These are phyloP conservation scores for Ogataea glucozyma DNA, from an alignment of 805 yeast genomes.

Conservation along the genomic window DNA sequence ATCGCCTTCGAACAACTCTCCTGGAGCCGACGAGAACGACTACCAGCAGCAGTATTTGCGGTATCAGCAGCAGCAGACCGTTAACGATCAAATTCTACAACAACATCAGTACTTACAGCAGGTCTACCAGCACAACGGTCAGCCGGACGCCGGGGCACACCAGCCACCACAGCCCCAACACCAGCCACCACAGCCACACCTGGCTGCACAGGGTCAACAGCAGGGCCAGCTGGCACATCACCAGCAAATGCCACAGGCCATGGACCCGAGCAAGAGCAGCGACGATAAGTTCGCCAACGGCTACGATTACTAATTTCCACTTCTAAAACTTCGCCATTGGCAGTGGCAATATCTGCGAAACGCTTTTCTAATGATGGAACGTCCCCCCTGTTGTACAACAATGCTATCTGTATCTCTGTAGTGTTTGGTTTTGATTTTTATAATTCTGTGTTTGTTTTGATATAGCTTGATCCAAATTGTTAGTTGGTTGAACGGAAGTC, in stretches of 20 bases:
- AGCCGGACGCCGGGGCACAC: conserved; percentile 4
- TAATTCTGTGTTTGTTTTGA: not conserved
- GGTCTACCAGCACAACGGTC: conserved; percentile 17
- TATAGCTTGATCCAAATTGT: not conserved
- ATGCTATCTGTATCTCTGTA: not conserved
- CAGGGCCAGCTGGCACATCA: conserved; percentile 18
- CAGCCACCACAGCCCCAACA: conserved; percentile 18
- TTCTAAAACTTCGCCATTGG: too few relatives aligned
- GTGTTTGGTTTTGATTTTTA: not conserved
- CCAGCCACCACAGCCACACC: too few relatives aligned
- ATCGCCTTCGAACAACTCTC: conserved; percentile 7
- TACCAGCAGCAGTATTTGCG: conserved; percentile 25
- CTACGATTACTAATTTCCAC: conserved; percentile 11
- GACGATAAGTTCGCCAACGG: conserved; percentile 10
- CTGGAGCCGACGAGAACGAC: conserved; percentile 17
- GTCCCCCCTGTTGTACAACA: conserved; percentile 4
- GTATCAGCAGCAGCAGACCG: conserved; percentile 17
- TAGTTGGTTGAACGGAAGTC: too few relatives aligned
- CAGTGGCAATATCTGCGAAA: too few relatives aligned
- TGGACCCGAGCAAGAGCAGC: conserved; percentile 6
- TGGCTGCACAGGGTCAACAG: conserved; percentile 19
- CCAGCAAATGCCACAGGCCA: conserved; percentile 14
- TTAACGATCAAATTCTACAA: conserved; percentile 15
- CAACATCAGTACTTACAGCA: conserved; percentile 22
- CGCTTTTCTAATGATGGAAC: conserved; percentile 4